These are phyloP conservation scores for Stephanodiscus minutulus DNA, from an alignment of 108 stramenopile species.

Conservation along the genomic window DNA sequence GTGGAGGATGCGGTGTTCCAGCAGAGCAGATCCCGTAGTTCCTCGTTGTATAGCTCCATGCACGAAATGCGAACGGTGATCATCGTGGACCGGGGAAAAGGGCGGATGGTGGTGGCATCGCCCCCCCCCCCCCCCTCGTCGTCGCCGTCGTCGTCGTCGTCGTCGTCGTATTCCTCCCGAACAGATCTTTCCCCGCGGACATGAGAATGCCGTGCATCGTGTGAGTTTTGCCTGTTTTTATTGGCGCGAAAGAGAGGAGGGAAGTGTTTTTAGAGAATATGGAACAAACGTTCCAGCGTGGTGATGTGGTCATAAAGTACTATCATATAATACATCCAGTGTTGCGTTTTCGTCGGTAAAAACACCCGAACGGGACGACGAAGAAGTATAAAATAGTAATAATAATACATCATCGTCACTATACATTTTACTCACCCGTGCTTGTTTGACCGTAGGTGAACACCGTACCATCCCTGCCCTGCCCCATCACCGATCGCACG, in stretches of 20 bases:
- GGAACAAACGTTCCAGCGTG: background rate
- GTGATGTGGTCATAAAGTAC: too few species aligned
- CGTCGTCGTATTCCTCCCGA: too few species aligned
- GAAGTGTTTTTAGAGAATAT: background rate
- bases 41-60: conserved; percentile 97
- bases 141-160: background rate
- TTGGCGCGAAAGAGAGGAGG: too few species aligned
- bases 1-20: background rate
- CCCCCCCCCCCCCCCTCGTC: background rate
- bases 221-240: conserved; percentile 46
- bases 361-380: too few species aligned
- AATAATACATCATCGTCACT: too few species aligned
- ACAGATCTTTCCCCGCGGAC: conserved; percentile 63
- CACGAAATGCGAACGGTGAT: conserved; percentile 79
- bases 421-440: conserved; percentile 14
- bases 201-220: conserved; percentile 68
- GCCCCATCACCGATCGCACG: conserved; percentile 60
- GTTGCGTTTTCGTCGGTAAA: too few species aligned
- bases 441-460: conserved; percentile 72
- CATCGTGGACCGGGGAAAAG: background rate
- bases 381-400: too few species aligned
- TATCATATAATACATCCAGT: too few species aligned
- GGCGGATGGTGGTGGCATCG: background rate
- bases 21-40: conserved; percentile 91
- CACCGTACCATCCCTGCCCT: conserved; percentile 83